These are phyloP conservation scores for Leptomonas seymouri DNA, from an alignment of 208 protist species.

Conservation along the genomic window DNA sequence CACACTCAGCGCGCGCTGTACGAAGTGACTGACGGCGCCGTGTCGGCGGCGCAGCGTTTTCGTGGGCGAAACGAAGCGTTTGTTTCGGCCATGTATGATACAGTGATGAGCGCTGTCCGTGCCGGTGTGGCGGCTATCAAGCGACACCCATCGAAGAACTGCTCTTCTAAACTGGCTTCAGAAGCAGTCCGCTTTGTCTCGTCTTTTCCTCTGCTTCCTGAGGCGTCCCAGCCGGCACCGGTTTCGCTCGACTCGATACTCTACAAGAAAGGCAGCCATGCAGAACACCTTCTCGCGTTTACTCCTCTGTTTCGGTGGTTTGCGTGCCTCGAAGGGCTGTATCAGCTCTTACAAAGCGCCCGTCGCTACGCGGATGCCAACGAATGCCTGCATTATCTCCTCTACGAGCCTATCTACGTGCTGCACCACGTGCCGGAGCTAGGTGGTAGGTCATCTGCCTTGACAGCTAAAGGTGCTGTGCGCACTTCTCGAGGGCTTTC, in stretches of 20 bases:
- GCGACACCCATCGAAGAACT: constrained; percentile 14
- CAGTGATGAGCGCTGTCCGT: constrained; percentile 24
- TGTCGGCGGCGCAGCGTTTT: constrained; percentile 31
- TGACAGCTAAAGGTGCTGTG: neutral
- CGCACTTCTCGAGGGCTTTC: neutral
- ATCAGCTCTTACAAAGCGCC: constrained; percentile 53
- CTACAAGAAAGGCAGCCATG: constrained; percentile 42
- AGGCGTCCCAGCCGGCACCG: neutral
- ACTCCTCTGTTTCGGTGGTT: constrained; percentile 77
- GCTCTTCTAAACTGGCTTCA: neutral
- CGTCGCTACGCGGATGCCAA: constrained; percentile 68
- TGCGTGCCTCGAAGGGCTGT: constrained; percentile 64
- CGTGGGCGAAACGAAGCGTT: constrained; percentile 23
- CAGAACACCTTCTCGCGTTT: constrained; percentile 71
- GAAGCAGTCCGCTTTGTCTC: constrained; percentile 3
- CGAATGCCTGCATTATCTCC: constrained; percentile 54
- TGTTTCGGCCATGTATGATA: constrained; percentile 27
- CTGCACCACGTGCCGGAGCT: constrained; percentile 29
- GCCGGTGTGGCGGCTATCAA: constrained; percentile 29
- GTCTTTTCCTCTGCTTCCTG: neutral
- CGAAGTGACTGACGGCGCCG: constrained; percentile 24
- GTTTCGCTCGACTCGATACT: constrained; percentile 34
- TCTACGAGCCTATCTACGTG: constrained; percentile 57
- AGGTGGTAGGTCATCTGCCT: neutral
- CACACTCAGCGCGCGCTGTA: constrained; percentile 26